A percentile compares a stretch with the other conserved stretches of the same genome.
Conservation (phyloP, 345 rosid genomes). For the Erysimum cheiranthoides region DNA sequence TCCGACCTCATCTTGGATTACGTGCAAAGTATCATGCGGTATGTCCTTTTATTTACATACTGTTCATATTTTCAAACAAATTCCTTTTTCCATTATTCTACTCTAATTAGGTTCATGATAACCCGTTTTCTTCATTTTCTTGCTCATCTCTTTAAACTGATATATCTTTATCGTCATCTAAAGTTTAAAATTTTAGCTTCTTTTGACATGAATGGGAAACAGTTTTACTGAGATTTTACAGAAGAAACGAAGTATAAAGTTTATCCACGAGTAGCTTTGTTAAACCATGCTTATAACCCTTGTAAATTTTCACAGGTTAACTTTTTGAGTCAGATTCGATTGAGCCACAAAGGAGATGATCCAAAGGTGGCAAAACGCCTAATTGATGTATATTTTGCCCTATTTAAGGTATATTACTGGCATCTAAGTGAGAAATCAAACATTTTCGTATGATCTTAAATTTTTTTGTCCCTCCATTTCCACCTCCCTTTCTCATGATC, state of each 20-base stretch:
- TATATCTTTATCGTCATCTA: background rate
- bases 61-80: background rate
- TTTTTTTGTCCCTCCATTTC: background rate
- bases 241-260: background rate
- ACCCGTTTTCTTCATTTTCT: background rate
- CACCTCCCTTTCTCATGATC: constrained; percentile 25
- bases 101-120: background rate
- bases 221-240: background rate
- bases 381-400: constrained; percentile 91
- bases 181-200: constrained; percentile 19
- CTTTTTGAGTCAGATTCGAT: constrained; percentile 84
- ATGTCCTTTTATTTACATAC: constrained; percentile 42
- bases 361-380: constrained; percentile 87
- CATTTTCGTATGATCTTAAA: background rate
- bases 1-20: constrained; percentile 83
- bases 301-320: constrained; percentile 66
- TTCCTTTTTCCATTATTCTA: background rate
- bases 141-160: constrained; percentile 11
- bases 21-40: constrained; percentile 94
- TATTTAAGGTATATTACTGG: constrained; percentile 71
- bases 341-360: constrained; percentile 85
- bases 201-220: background rate
- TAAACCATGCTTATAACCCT: constrained; percentile 18
- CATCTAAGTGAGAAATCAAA: constrained; percentile 23
- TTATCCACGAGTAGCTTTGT: background rate